A percentile compares a stretch with the other conserved stretches of the same genome.
phyloP scores from a whole-genome alignment of 1,284 basidiomycete species.

The Lentinula novae-zelandiae region DNA sequence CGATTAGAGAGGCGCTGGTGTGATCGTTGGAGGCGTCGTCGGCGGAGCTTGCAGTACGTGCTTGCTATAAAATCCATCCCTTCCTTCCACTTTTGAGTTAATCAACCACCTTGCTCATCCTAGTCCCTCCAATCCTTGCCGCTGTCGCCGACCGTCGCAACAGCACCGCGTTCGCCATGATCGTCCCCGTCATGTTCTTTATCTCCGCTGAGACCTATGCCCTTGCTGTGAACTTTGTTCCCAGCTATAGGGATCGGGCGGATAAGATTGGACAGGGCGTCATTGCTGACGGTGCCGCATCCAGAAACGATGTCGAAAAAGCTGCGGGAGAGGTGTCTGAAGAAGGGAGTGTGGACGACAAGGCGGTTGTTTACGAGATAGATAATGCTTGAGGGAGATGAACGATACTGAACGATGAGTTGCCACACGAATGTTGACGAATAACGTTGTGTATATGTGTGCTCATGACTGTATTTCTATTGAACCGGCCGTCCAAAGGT shows the following conservation, averaged over 20 bases:
- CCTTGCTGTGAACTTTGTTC: conserved; percentile 28
- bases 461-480: neutral
- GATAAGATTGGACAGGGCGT: conserved; percentile 22
- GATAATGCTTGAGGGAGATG: neutral
- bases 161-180: conserved; percentile 29
- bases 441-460: neutral
- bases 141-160: conserved; percentile 28
- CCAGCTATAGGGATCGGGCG: conserved; percentile 24
- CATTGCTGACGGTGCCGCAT: neutral
- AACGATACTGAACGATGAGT: neutral
- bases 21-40: conserved; percentile 30
- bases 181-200: conserved; percentile 29
- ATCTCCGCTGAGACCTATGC: conserved; percentile 26
- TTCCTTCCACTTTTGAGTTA: neutral
- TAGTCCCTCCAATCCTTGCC: conserved; percentile 29
- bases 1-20: conserved; percentile 25
- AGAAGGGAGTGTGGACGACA: neutral
- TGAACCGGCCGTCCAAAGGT: no score
- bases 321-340: neutral
- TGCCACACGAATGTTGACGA: neutral
- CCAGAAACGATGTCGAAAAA: neutral
- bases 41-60: conserved; percentile 27
- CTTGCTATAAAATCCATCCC: neutral
- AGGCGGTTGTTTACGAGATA: neutral
- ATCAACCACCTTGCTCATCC: neutral